phyloP scores from a whole-genome alignment of 805 yeast species.

The Cyberlindnera suaveolens region DNA sequence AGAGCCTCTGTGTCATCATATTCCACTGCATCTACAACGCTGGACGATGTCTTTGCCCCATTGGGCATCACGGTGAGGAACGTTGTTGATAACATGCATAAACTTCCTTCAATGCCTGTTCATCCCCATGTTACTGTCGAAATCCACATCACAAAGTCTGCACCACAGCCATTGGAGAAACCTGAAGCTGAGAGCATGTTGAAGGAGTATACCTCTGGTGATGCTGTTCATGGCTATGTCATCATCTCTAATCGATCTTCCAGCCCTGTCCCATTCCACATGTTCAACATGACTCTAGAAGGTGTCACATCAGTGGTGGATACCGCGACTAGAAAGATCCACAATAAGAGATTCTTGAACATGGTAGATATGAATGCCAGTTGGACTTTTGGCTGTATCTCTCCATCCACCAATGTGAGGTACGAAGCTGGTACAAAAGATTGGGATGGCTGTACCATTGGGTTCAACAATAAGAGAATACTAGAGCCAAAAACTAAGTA shows the following conservation, averaged over 20 bases:
- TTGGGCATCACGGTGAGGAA: constrained; percentile 22
- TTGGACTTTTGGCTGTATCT: constrained; percentile 44
- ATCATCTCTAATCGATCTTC: constrained; percentile 41
- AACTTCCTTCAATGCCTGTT: constrained; percentile 29
- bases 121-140: constrained; percentile 38
- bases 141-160: constrained; percentile 45
- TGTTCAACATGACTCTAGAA: constrained; percentile 49
- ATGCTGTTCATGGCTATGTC: constrained; percentile 54
- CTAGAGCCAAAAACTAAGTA: constrained; percentile 44
- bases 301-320: constrained; percentile 32
- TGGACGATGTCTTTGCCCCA: not conserved
- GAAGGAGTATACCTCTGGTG: constrained; percentile 63
- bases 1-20: not conserved
- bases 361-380: constrained; percentile 57
- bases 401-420: constrained; percentile 45
- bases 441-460: constrained; percentile 41
- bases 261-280: constrained; percentile 49
- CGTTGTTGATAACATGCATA: constrained; percentile 45
- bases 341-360: constrained; percentile 43
- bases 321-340: constrained; percentile 26
- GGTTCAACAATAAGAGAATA: constrained; percentile 43
- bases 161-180: constrained; percentile 36
- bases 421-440: constrained; percentile 36
- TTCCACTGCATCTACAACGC: not conserved
- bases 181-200: constrained; percentile 28